Evolutionary conservation across 345 rosid genomes (phyloP), one percentile per base, ranked within the genome.

Genomic region (Mercurialis annua): DNA sequence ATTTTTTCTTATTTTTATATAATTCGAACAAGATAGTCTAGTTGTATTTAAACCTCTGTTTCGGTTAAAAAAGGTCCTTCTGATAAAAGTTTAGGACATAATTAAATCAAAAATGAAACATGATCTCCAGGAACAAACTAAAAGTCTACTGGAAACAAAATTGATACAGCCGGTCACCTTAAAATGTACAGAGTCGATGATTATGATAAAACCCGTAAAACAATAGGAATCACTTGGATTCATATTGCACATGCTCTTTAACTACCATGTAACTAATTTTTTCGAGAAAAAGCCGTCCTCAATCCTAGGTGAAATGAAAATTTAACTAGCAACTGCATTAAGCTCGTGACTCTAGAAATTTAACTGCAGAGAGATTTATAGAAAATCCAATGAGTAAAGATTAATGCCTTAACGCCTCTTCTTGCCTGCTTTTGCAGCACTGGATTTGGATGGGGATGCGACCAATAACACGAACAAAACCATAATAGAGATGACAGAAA

Each of bases 341-440:
- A 4, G 15, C 54, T 62, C 52, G 33, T 47, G 23, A 26, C 46
- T 43, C 40, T 15, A 30, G 15, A 23, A 42, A 21, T 49, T 47
- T 53, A 44, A 10, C 17, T 40, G 44, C 46, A 18, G 58, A 38
- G 23, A 49, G 24, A 9, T 30, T 9, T 27, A 27, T 53, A 52
- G 49, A 42, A 50, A 51, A 42, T 59, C 54, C 14, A 17, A 2
- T 54, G 56, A 10, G 59, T 16, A 54, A 61, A 21, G 21, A 33
- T n/a, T n/a, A n/a, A n/a, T n/a, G n/a, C n/a, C n/a, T 74, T 67
- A 92, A 27, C 96, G 96, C 83, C 71, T 95, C 86, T 94, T 94
- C 87, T 89, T 94, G 97, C 88, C 78, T 11, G 77, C 84, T 75
- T 85, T 91, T 29, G 86, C 81, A 20, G 76, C 74, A 40, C 84